Conservation (phyloP, 331 rosid species). For the Acacia pycnantha region DNA sequence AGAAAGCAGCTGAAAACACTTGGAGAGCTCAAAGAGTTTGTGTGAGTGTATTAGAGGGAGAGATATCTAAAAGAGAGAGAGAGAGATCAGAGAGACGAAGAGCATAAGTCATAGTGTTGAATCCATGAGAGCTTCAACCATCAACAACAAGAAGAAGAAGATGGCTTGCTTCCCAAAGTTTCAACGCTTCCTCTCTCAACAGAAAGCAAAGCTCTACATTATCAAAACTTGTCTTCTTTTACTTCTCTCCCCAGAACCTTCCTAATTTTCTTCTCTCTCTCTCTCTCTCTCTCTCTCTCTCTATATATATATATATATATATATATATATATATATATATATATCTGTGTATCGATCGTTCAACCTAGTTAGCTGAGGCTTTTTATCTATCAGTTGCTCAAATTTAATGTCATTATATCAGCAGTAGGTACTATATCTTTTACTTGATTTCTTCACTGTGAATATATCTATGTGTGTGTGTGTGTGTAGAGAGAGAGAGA, state of each 20-base stretch:
- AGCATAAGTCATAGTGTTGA: not conserved
- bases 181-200: slow-evolving; percentile 65
- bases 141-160: slow-evolving; percentile 23
- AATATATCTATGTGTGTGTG: too few species aligned
- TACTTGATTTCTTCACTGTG: too few species aligned
- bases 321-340: too few species aligned
- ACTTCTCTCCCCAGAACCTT: slow-evolving; percentile 70
- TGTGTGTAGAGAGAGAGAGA: too few species aligned
- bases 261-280: not conserved
- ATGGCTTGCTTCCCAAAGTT: slow-evolving; percentile 55
- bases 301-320: not conserved
- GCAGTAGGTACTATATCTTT: too few species aligned
- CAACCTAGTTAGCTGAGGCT: not conserved
- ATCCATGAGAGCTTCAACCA: slow-evolving; percentile 22
- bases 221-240: slow-evolving; percentile 75
- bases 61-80: too few species aligned
- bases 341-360: too few species aligned
- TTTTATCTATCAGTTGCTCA: not conserved
- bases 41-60: too few species aligned
- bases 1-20: too few species aligned
- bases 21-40: too few species aligned
- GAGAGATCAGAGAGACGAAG: not conserved
- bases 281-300: too few species aligned
- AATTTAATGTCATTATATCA: not conserved
- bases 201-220: slow-evolving; percentile 74